These are phyloP conservation scores for Zasmidium cellare DNA, from an alignment of 2,329 filamentous ascomycete species.

Conservation along the genomic window DNA sequence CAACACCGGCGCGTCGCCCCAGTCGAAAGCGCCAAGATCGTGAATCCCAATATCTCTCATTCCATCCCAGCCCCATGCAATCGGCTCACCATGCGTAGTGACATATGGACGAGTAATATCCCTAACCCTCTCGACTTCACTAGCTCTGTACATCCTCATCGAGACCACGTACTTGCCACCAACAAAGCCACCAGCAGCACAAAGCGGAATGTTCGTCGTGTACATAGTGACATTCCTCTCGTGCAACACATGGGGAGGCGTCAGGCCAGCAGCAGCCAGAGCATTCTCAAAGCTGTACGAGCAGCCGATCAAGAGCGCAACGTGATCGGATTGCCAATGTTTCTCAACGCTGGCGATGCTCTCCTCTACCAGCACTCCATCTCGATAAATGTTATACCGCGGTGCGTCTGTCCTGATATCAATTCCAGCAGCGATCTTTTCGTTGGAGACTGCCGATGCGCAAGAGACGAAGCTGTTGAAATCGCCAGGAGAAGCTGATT, in stretches of 20 bases:
- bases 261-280: conserved; percentile 51
- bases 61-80: conserved; percentile 66
- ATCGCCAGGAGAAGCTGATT: conserved; percentile 48
- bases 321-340: conserved; percentile 56
- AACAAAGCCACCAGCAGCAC: conserved; percentile 60
- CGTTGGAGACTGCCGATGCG: conserved; percentile 32
- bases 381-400: conserved; percentile 59
- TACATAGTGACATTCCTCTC: conserved; percentile 63
- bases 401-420: conserved; percentile 62
- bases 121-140: conserved; percentile 55
- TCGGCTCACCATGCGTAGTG: conserved; percentile 63
- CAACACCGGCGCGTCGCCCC: conserved; percentile 53
- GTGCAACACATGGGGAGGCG: conserved; percentile 52
- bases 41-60: conserved; percentile 54
- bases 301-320: conserved; percentile 65
- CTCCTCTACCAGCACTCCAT: conserved; percentile 44
- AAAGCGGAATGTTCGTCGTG: conserved; percentile 56
- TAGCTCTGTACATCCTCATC: conserved; percentile 59
- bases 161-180: conserved; percentile 59
- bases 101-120: conserved; percentile 57
- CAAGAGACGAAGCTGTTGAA: conserved; percentile 43
- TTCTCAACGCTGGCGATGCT: conserved; percentile 46
- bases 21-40: conserved; percentile 56
- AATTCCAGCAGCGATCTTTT: conserved; percentile 42
- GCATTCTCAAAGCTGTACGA: conserved; percentile 64